Conservation (phyloP, 1,284 basidiomycete species). For the Ganoderma resinaceum region DNA sequence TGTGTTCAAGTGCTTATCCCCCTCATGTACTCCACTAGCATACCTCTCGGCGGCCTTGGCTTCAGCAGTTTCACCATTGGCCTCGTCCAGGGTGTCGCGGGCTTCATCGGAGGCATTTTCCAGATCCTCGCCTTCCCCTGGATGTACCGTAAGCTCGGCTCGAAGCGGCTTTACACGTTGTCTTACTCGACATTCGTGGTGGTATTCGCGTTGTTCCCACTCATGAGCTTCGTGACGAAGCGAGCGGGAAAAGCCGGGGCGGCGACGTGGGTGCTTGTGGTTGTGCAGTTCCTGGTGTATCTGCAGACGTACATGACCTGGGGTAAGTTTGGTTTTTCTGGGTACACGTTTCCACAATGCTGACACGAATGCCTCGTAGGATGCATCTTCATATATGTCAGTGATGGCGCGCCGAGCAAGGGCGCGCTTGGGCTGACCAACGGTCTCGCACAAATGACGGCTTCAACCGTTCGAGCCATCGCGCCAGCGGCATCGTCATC, state of each 20-base stretch:
- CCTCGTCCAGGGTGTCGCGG: conserved; percentile 59
- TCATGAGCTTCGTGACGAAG: conserved; percentile 49
- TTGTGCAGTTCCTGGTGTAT: conserved; percentile 25
- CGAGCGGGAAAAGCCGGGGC: conserved; percentile 18
- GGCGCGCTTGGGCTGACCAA: conserved; percentile 78
- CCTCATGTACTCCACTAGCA: conserved; percentile 67
- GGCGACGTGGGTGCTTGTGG: conserved; percentile 27
- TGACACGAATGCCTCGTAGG: conserved; percentile 28
- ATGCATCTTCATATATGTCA: conserved; percentile 52
- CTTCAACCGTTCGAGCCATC: conserved; percentile 61
- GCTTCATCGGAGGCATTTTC: conserved; percentile 60
- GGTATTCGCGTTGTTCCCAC: conserved; percentile 53
- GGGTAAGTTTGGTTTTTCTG: conserved; percentile 16
- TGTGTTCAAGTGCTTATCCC: conserved; percentile 60
- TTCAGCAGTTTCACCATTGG: conserved; percentile 63
- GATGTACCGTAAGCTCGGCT: conserved; percentile 58
- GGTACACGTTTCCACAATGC: conserved; percentile 20
- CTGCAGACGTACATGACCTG: conserved; percentile 24
- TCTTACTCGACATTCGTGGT: conserved; percentile 55
- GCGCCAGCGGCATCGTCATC: conserved; percentile 72
- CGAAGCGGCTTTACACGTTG: conserved; percentile 56
- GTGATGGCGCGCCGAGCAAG: conserved; percentile 62
- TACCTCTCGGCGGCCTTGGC: conserved; percentile 66
- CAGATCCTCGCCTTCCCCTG: conserved; percentile 64
- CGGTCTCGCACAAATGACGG: conserved; percentile 49